phyloP scores from a whole-genome alignment of 2,329 filamentous ascomycete species.

The Fusarium sarcochroum region DNA sequence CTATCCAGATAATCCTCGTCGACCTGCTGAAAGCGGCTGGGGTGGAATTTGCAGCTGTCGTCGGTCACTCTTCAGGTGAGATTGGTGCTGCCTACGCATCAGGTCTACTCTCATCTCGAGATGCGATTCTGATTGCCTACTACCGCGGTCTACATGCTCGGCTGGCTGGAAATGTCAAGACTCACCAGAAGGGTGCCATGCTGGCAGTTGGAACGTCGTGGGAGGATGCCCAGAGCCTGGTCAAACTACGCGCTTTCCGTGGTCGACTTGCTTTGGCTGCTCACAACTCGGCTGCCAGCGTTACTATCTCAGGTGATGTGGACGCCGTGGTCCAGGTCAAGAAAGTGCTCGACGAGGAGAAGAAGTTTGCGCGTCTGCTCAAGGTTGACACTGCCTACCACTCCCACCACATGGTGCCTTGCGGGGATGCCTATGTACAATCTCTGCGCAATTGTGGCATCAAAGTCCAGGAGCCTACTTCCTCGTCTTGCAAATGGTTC shows the following conservation, averaged over 20 bases:
- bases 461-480: too few species aligned
- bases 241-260: not conserved
- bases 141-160: not conserved
- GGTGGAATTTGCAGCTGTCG: slow-evolving; percentile 54
- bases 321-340: slow-evolving; percentile 57
- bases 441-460: not conserved
- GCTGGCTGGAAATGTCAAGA: not conserved
- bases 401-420: not conserved
- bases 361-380: not conserved
- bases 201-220: not conserved
- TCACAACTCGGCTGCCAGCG: not conserved
- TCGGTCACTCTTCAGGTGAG: slow-evolving; percentile 62
- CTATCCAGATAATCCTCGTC: not conserved
- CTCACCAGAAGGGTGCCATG: not conserved
- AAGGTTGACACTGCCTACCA: slow-evolving; percentile 39
- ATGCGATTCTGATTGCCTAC: slow-evolving; percentile 55
- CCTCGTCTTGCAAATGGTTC: too few species aligned
- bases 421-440: not conserved
- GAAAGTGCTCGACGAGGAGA: not conserved
- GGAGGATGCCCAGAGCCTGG: not conserved
- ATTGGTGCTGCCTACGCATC: slow-evolving; percentile 57
- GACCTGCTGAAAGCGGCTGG: slow-evolving; percentile 1
- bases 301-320: not conserved
- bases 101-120: slow-evolving; percentile 15
- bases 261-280: not conserved